Base-by-base conservation (phyloP, 192 early-diverging fungal genomes). In the Coemansia sp. region DNA sequence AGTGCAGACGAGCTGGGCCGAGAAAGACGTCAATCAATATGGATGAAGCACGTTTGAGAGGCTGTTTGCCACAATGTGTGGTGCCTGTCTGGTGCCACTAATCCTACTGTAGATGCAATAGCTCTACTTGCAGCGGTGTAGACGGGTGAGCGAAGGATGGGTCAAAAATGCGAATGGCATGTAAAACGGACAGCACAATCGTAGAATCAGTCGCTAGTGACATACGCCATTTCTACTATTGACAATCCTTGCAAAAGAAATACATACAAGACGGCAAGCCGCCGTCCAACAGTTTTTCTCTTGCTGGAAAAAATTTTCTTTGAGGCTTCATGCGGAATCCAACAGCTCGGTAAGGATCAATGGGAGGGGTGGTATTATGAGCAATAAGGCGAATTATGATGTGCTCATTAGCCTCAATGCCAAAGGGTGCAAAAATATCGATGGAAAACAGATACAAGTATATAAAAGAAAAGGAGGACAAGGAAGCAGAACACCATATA, bases 311-410 rank as follows among this genome's bases (percentile, higher is more conserved):
- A 15, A 3, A 3, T 45, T 45, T 45, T 45, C 8, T 45, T 45
- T 9, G 43, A 12, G 43, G 22, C 8, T 26, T 1, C 51, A 8
- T 18, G 56, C 36, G 37, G 4, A 37, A 59, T 18, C 57, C 57
- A 59, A 11, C 15, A 59, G 57, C 39, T 59, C 57, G 57, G 57
- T 59, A 59, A 39, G n/a, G 57, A 41, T 59, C 5, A 59, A 41
- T 54, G 51, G 51, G 26, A 54, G 9, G 19, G 22, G 8, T 4
- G 32, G 32, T 32, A 32, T 32, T 32, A 32, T 32, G 32, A 32
- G 32, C 32, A 32, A 32, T 32, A 32, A 32, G 32, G 32, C 32
- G 32, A 32, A 32, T 32, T 32, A 32, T 32, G 32, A 32, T 32
- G 32, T 32, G 32, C 32, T 32, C 32, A 2, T 32, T 32, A 32